phyloP scores from a whole-genome alignment of 768 basidiomycete genomes.

The Boletus coccyginus region DNA sequence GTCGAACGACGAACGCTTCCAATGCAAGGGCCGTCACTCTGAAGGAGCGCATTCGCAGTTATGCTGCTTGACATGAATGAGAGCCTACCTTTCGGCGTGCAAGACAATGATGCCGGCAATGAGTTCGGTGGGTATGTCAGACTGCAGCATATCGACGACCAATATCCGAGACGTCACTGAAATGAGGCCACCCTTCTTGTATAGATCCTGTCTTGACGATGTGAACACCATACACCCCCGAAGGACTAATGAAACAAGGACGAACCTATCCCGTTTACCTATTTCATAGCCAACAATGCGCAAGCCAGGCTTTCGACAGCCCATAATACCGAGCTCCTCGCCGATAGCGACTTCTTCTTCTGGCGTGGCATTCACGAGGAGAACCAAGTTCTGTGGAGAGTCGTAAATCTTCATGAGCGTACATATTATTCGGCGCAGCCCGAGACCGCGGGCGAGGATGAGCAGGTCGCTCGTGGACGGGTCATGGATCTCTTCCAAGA shows the following conservation, averaged over 20 bases:
- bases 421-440: conserved; percentile 78
- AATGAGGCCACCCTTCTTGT: conserved; percentile 84
- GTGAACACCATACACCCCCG: conserved; percentile 6
- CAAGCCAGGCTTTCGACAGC: conserved; percentile 83
- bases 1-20: conserved; percentile 90
- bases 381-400: conserved; percentile 74
- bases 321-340: conserved; percentile 90
- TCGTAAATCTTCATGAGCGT: conserved; percentile 92
- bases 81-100: conserved; percentile 80
- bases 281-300: conserved; percentile 83
- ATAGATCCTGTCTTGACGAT: conserved; percentile 66
- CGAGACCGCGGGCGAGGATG: conserved; percentile 87
- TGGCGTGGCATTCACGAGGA: conserved; percentile 78
- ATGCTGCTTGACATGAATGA: neutral
- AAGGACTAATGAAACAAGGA: conserved; percentile 4
- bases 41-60: neutral
- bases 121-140: conserved; percentile 77
- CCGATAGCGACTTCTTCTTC: conserved; percentile 92
- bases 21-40: conserved; percentile 82
- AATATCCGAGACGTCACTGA: conserved; percentile 93
- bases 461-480: conserved; percentile 71
- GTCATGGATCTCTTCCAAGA: conserved; percentile 69
- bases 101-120: conserved; percentile 89
- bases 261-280: conserved; percentile 72
- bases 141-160: conserved; percentile 90